Evolutionary conservation across 768 basidiomycete genomes (phyloP), one percentile per base, ranked within the genome.

Genomic region (Macrolepiota fuliginosa): DNA sequence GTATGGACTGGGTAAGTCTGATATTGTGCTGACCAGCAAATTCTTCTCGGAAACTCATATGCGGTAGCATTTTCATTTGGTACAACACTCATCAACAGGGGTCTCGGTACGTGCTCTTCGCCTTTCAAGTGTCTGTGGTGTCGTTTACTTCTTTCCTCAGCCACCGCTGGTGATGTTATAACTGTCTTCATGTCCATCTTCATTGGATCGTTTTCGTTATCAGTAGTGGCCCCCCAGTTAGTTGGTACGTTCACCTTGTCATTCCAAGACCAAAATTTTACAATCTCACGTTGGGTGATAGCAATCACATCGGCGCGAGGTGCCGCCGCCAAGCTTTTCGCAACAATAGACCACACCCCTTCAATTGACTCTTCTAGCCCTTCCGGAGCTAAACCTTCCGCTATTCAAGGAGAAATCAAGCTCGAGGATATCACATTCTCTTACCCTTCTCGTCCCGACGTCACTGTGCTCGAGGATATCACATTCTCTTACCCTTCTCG

Each of bases 121-220:
- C 6, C 7, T n/a, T 37, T n/a, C 6, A 32, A 32, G 7, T 4
- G 24, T 35, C 54, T 1, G 22, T 24, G 0, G 15, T 17, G 12
- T 13, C n/a, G 2, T 19, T 61, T 35, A 54, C 17, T 29, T 4
- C 13, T 10, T 37, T 12, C 37, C 36, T 37, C 56, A 84, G 87
- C 83, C 13, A 76, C 77, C 36, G 77, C 86, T 6, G 92, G 91
- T 9, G 67, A 80, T 32, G 82, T 94, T 54, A 81, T 94, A 56
- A 94, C 88, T 64, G 90, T 91, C 40, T 83, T 92, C 73, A 72
- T 89, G 63, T 78, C 89, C 51, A 83, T 94, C 67, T 74, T 92
- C 45, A 90, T 92, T 65, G 92, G 92, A 65, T 89, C 90, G 2
- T 92, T 94, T 78, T 91, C 90, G 24, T 74, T 92, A 57, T 87